Conservation (phyloP, 768 basidiomycete genomes). For the Hortiboletus campestris region DNA sequence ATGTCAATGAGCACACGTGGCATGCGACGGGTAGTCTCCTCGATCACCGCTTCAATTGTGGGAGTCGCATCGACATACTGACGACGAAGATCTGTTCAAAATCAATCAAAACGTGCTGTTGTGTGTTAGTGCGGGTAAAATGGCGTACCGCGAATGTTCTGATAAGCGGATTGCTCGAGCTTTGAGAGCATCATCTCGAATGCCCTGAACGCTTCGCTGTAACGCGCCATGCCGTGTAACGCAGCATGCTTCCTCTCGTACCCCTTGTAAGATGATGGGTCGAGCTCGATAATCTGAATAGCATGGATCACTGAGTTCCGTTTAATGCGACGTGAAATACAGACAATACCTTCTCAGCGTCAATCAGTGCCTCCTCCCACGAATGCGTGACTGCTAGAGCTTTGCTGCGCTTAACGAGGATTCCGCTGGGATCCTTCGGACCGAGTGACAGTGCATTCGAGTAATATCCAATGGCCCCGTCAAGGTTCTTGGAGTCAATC, state of each 20-base stretch:
- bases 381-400: not conserved
- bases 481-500: not conserved
- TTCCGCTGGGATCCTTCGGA: fast-evolving
- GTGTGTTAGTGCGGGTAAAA: not conserved
- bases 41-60: not conserved
- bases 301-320: not conserved
- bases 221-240: not conserved
- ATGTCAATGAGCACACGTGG: constrained; percentile 9
- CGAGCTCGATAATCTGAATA: constrained; percentile 5
- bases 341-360: constrained; percentile 5
- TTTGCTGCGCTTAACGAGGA: constrained; percentile 9
- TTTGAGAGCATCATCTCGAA: constrained; percentile 1
- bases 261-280: not conserved
- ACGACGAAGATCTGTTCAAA: not conserved
- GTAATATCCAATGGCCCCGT: not conserved
- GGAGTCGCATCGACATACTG: constrained; percentile 1
- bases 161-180: not conserved
- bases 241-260: constrained; percentile 3
- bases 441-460: not conserved
- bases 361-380: constrained; percentile 1
- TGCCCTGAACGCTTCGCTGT: not conserved
- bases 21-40: not conserved
- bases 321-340: no score
- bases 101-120: not conserved
- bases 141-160: not conserved